phyloP scores from a whole-genome alignment of 371 early-diverging fungal genomes.

The Haplosporangium sp. region DNA sequence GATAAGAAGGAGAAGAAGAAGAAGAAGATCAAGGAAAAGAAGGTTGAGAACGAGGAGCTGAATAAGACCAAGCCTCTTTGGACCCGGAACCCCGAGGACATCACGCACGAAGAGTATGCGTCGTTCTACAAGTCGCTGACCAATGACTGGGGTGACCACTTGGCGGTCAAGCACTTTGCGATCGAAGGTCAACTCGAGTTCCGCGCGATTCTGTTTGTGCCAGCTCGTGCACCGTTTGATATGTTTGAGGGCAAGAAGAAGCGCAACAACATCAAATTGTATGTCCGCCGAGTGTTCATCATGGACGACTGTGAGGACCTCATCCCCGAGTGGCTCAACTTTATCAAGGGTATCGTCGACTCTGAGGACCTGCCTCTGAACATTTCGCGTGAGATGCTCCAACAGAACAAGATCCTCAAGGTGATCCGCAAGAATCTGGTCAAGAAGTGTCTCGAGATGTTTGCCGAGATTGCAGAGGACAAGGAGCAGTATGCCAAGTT shows the following conservation, averaged over 20 bases:
- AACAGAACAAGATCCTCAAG: conserved; percentile 95
- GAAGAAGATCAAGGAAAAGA: conserved; percentile 82
- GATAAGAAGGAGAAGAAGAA: conserved; percentile 76
- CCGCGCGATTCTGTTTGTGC: conserved; percentile 91
- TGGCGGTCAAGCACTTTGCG: conserved; percentile 91
- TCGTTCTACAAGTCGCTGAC: conserved; percentile 93
- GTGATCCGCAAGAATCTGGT: conserved; percentile 93
- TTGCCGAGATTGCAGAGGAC: conserved; percentile 87
- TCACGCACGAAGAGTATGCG: conserved; percentile 90
- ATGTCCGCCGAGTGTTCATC: conserved; percentile 96
- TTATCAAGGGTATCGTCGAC: conserved; percentile 92
- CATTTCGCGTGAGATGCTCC: conserved; percentile 95
- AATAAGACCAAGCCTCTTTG: conserved; percentile 96
- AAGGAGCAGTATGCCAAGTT: conserved; percentile 92
- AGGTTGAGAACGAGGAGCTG: conserved; percentile 83
- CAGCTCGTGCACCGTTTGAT: conserved; percentile 89
- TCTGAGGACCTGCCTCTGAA: conserved; percentile 97
- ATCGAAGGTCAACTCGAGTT: conserved; percentile 95
- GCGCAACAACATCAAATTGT: conserved; percentile 95
- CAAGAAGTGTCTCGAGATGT: conserved; percentile 94
- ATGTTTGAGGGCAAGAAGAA: conserved; percentile 91
- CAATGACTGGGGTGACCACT: conserved; percentile 96
- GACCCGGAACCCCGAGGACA: conserved; percentile 92
- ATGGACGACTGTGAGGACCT: conserved; percentile 96
- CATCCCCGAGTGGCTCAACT: conserved; percentile 92